Conservation (phyloP, 768 basidiomycete genomes). For the Boletellus ananas region DNA sequence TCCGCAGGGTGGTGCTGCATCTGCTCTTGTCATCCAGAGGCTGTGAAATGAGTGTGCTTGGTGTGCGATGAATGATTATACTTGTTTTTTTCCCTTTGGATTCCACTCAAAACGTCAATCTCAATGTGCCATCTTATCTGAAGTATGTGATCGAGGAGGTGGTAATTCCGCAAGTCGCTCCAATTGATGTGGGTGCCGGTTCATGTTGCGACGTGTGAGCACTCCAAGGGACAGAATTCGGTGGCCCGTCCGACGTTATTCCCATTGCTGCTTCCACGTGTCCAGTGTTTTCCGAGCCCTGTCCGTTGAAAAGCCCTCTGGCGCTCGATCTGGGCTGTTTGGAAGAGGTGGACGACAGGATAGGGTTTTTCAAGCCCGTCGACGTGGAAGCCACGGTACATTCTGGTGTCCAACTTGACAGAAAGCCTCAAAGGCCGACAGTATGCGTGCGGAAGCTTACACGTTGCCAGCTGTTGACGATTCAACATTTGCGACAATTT, state of each 20-base stretch:
- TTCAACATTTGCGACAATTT: too few species aligned
- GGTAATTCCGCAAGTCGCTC: neutral
- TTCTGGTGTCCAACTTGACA: too few species aligned
- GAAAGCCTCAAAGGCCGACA: too few species aligned
- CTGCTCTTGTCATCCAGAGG: constrained; percentile 85
- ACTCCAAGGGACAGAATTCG: constrained; percentile 8
- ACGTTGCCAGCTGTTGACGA: too few species aligned
- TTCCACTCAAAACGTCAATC: neutral
- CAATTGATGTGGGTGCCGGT: constrained; percentile 2
- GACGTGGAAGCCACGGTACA: too few species aligned
- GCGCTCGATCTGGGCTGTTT: too few species aligned
- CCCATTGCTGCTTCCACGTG: neutral
- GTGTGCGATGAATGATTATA: constrained; percentile 18
- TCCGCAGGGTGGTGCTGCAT: constrained; percentile 83
- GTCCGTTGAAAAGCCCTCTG: too few species aligned
- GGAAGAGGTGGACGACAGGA: too few species aligned
- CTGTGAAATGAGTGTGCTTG: constrained; percentile 44
- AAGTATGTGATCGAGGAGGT: constrained; percentile 18
- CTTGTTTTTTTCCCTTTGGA: constrained; percentile 6
- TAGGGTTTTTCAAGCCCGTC: too few species aligned
- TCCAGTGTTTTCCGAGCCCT: constrained; percentile 14
- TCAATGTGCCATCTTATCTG: constrained; percentile 2
- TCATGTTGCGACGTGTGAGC: neutral
- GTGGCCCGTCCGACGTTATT: neutral
- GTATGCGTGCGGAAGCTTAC: too few species aligned